Base-by-base conservation (phyloP, 257 asterid species). In the Mentha longifolia region DNA sequence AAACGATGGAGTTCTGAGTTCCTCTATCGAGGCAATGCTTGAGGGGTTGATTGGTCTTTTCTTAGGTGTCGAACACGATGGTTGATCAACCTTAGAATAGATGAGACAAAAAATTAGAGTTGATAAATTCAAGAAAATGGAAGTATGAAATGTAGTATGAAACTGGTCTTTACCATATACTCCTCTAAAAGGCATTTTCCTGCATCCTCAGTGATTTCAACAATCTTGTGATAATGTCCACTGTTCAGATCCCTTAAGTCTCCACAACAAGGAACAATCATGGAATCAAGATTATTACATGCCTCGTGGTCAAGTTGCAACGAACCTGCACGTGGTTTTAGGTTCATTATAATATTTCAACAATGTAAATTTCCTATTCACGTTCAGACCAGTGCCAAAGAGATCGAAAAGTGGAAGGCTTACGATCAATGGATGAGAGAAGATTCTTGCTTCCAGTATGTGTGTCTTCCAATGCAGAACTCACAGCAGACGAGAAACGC, bases 231-330 rank as follows among this genome's bases (percentile, higher is more conserved):
- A 79, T 88, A 28, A 79, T 89, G 97, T 28, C 88, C 95, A 16
- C 86, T 73, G 65, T 92, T 95, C 84, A 95, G 66, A 76, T 89
- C 96, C 79, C 90, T 82, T 80, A 95, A 80, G 50, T 91, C 96
- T 51, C 88, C 98, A 54, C 93, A 83, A 49, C 95, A 92, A 73
- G 99, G 98, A 70, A 84, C 81, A 47, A 89, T 82, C 87, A 88
- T 77, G 65, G 97, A 88, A 79, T 89, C 95, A 17, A 95, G 87
- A 77, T 95, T 89, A 33, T 73, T 73, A 43, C 92, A 85, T 37
- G 99, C 99, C 74, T 88, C 97, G 10, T 76, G 90, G 75, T 95
- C 99, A 76, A 95, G 98, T 89, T 88, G 96, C 68, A 95, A 79
- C 33, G 99, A 86, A 80, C 87, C 98, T 95, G 83, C 74, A 85